Base-by-base conservation (phyloP, 2,329 filamentous ascomycete genomes). In the Cercospora sesami region DNA sequence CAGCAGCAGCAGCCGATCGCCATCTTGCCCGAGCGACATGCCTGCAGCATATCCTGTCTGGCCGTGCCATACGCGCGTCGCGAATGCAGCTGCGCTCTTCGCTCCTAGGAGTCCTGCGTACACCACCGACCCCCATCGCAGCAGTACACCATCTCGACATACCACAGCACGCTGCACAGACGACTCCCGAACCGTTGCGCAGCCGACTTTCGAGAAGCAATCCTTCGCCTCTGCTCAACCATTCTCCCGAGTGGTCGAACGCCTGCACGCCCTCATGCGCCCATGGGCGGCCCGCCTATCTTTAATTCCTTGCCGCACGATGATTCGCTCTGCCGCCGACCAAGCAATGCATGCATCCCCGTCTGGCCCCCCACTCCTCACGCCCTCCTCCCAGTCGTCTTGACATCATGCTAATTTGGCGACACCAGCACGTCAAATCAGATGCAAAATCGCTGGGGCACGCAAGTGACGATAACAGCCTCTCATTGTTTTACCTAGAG, bases 251-350 rank as follows among this genome's bases (percentile, higher is more conserved):
- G 23, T 33, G 30, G 55, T 58, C 30, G 30, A 67, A 57, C 18
- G 33, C 21, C 33, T 48, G 14, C 28, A 63, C 23, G 39, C 42
- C 14, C 30, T 60, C 51, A 23, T 18, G 59, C 60, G 28, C n/a
- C 31, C 58, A 36, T 45, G 61, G 64, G 21, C 64, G 60, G 64
- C 48, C 64, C 59, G 26, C 45, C n/a, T 26, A 36, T 59, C 33
- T 45, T 59, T 30, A 51, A 64, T 59, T 64, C 51, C 33, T 58
- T 9, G 31, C 16, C 21, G 53, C 62, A 5, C 57, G 18, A 58
- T 42, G 31, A 64, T 64, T 64, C 62, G 62, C 51, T 30, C 16
- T n/a, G n/a, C 14, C 26, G 26, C 21, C 21, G 18, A 64, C 48
- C 61, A 64, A 42, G 48, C 61, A 57, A 12, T 36, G 39, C 39